Evolutionary conservation across 345 rosid genomes (phyloP), one percentile per base, ranked within the genome.

Genomic region (Melastoma malabathricum): DNA sequence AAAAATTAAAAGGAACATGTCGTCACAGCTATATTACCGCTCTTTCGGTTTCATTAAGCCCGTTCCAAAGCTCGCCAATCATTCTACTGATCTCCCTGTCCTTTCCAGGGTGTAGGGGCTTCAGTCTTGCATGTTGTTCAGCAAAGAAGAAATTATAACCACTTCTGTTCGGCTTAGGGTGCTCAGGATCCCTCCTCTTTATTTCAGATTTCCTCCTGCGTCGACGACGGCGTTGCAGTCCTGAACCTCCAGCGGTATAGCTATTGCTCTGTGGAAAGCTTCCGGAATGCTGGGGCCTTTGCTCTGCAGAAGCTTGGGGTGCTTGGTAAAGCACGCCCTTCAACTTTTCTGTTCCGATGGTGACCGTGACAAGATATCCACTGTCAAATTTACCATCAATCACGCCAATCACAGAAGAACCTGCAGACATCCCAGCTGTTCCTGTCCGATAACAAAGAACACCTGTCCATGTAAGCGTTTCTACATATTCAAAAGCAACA

Each of bases 71-170:
- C 63, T 87, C 94, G 59, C 98, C 98, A 25, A 92, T 92, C 95
- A 84, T 84, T 64, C 77, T 67, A 54, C 95, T 84, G 60, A 87
- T 88, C 66, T 93, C 97, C 62, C 94, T 77, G 62, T 88, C 95
- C 65, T 84, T 88, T 50, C 99, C 97, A 3, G 99, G 97, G 64
- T 88, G 71, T 45, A 84, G 90, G 1, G 90, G 94, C 59, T 88
- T 93, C 60, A 93, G 74, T 61, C 88, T 79, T 1, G 94, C 95
- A 7, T 88, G 94, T 64, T 93, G 99, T 68, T 93, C 99, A 0
- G 94, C 86, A 47, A 92, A 92, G 72, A 87, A 92, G 81, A 92
- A 92, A 71, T 87, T 92, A 19, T 92, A 92, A 0, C 97, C 97
- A 15, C 95, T 93, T 73, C 94, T 68, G 56, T 88, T 93, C 0